Conservation (phyloP, 164 flowering plant species). For the Cinnamomum micranthum region DNA sequence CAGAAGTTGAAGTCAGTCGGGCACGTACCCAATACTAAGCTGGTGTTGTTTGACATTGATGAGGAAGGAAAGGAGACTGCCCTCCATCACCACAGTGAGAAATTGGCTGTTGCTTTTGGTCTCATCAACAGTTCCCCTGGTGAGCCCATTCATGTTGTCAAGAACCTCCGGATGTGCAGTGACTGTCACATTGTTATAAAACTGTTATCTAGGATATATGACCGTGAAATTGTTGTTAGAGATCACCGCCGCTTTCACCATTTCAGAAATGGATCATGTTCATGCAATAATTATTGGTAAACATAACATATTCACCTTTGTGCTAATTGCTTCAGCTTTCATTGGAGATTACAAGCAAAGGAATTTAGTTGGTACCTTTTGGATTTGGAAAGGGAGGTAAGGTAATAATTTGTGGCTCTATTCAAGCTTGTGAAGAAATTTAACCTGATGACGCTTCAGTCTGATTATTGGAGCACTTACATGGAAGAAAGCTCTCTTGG, state of each 20-base stretch:
- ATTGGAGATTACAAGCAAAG: too few species aligned
- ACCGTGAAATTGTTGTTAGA: slow-evolving; percentile 16
- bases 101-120: slow-evolving; percentile 16
- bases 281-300: slow-evolving; percentile 18
- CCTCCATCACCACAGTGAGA: slow-evolving; percentile 14
- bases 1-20: slow-evolving; percentile 8
- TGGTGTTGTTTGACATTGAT: slow-evolving; percentile 13
- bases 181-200: slow-evolving; percentile 15
- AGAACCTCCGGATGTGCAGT: slow-evolving; percentile 17
- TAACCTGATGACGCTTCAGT: too few species aligned
- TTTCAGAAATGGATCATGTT: slow-evolving; percentile 14
- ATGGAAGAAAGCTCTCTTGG: too few species aligned
- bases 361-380: too few species aligned
- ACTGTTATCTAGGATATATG: slow-evolving; percentile 9
- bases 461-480: too few species aligned
- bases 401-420: too few species aligned
- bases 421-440: too few species aligned
- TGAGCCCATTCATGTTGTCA: slow-evolving; percentile 11
- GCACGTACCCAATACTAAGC: slow-evolving; percentile 12
- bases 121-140: slow-evolving; percentile 12
- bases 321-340: too few species aligned
- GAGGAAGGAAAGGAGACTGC: slow-evolving; percentile 16
- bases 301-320: neutral
- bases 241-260: slow-evolving; percentile 17
- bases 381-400: too few species aligned